A percentile compares a stretch with the other conserved stretches of the same genome.
Evolutionary conservation across 768 basidiomycete genomes (phyloP).

Genomic region (Lentinula detonsa): DNA sequence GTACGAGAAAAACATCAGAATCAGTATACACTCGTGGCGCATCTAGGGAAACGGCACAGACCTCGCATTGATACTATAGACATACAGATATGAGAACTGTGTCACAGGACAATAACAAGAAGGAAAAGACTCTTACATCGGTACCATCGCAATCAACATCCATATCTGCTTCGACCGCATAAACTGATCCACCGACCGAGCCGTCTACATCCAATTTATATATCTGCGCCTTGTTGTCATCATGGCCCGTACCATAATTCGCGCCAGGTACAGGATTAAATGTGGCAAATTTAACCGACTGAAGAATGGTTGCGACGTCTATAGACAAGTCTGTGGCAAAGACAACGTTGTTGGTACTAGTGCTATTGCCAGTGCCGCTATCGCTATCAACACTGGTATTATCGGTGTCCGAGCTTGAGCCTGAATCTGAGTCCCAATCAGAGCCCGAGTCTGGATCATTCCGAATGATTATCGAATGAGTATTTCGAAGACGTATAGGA

Average conservation of each 20-base stretch:
- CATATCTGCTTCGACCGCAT: conserved; percentile 20
- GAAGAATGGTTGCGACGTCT: conserved; percentile 10
- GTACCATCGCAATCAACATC: conserved; percentile 20
- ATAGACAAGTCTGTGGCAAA: conserved; percentile 1
- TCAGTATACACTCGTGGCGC: not conserved
- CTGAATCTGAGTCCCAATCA: not conserved
- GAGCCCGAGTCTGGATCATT: not conserved
- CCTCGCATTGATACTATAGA: conserved; percentile 3
- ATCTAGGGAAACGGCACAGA: not conserved
- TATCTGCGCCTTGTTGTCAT: conserved; percentile 10
- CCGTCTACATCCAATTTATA: conserved; percentile 14
- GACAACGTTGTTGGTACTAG: not conserved
- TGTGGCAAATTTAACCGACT: conserved; percentile 13
- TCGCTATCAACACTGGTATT: not conserved
- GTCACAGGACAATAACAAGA: not conserved
- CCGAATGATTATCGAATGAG: not conserved
- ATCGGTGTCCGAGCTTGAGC: not conserved
- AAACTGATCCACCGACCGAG: conserved; percentile 10
- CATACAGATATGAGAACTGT: not conserved
- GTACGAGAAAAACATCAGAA: not conserved
- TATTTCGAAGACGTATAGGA: not conserved
- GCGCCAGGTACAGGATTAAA: not conserved
- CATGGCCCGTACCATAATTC: conserved; percentile 9
- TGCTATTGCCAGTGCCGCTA: not conserved
- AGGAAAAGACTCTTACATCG: conserved; percentile 8